A percentile compares a stretch with the other conserved stretches of the same genome.
These are phyloP conservation scores for Corylus americana DNA, from an alignment of 306 rosid genomes.

Conservation along the genomic window DNA sequence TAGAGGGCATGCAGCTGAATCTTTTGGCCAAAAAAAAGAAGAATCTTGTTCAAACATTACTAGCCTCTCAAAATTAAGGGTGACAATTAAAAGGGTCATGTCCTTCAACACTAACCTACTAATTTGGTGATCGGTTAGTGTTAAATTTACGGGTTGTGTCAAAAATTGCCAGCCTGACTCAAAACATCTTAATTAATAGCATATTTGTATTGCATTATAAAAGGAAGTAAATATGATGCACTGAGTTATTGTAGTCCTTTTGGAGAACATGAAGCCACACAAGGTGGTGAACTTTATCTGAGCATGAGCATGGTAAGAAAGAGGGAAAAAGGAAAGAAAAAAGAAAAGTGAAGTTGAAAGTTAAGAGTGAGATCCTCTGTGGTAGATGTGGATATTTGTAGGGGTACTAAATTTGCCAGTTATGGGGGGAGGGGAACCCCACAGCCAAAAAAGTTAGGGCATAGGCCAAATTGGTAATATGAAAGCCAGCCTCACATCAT, in stretches of 20 bases:
- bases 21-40: too few relatives aligned
- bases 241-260: not conserved
- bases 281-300: not conserved
- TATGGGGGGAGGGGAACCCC: constrained; percentile 23
- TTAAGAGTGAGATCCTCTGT: not conserved
- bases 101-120: too few relatives aligned
- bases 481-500: constrained; percentile 33
- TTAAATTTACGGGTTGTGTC: too few relatives aligned
- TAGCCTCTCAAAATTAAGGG: too few relatives aligned
- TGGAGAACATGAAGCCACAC: not conserved
- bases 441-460: constrained; percentile 17
- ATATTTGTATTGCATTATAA: too few relatives aligned
- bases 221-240: too few relatives aligned
- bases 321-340: not conserved
- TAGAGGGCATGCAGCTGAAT: too few relatives aligned
- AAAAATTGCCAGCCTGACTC: too few relatives aligned
- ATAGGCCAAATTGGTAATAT: constrained; percentile 23
- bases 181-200: too few relatives aligned
- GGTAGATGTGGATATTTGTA: constrained; percentile 18
- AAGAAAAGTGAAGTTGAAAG: constrained; percentile 3
- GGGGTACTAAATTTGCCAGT: constrained; percentile 16
- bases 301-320: not conserved
- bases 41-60: too few relatives aligned
- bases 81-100: too few relatives aligned
- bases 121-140: too few relatives aligned